A percentile compares a stretch with the other conserved stretches of the same genome.
These are phyloP conservation scores for Sequoiadendron giganteum DNA, from an alignment of 75 land plant genomes.

Conservation along the genomic window DNA sequence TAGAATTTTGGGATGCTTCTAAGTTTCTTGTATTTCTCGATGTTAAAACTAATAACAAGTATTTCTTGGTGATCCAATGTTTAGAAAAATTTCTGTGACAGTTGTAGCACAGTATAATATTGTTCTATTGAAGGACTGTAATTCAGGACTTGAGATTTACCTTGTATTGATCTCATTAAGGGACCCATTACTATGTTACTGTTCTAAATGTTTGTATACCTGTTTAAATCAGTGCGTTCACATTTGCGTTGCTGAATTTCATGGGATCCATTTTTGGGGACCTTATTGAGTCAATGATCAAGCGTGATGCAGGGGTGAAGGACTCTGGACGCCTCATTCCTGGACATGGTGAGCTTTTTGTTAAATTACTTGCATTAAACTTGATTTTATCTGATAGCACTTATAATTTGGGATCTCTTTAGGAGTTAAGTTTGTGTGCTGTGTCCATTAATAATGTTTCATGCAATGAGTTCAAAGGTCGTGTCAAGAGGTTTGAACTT, in stretches of 20 bases:
- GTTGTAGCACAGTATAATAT: background rate
- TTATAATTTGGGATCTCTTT: background rate
- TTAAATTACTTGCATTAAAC: background rate
- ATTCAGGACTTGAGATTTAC: background rate
- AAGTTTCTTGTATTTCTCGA: background rate
- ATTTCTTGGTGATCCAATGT: background rate
- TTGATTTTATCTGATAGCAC: background rate
- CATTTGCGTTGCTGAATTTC: slow-evolving; percentile 80
- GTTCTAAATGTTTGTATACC: background rate
- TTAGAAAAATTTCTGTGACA: background rate
- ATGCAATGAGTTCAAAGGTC: background rate
- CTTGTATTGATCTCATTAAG: background rate
- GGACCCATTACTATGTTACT: background rate
- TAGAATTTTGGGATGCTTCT: background rate
- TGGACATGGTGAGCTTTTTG: slow-evolving; percentile 78
- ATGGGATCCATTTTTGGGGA: slow-evolving; percentile 95
- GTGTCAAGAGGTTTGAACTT: background rate
- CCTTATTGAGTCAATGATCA: slow-evolving; percentile 93
- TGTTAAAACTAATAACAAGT: background rate
- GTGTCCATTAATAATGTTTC: background rate
- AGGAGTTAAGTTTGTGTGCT: background rate
- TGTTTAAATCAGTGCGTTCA: slow-evolving; percentile 57
- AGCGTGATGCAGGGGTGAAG: slow-evolving; percentile 98
- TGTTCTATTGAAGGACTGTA: background rate
- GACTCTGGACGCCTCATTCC: slow-evolving; percentile 95